These are phyloP conservation scores for Byssoonygena ceratinophila DNA, from an alignment of 2,329 filamentous ascomycete genomes.

Conservation along the genomic window DNA sequence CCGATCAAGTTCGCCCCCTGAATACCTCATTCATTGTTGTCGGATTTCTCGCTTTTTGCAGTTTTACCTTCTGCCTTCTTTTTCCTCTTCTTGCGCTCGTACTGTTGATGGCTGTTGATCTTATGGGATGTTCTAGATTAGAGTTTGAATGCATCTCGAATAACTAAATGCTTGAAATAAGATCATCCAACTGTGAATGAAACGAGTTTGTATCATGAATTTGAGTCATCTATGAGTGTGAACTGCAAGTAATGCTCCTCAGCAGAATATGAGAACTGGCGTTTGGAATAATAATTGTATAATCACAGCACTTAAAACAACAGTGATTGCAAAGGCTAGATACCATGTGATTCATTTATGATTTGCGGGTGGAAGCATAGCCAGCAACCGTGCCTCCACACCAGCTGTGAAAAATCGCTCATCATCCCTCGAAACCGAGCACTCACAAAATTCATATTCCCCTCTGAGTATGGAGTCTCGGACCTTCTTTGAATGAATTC, in stretches of 20 bases:
- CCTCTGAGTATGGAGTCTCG: conserved; percentile 16
- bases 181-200: neutral
- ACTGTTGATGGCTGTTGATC: neutral
- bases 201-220: neutral
- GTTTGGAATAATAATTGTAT: neutral
- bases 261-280: neutral
- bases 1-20: neutral
- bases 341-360: conserved; percentile 3
- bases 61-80: neutral
- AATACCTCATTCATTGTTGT: neutral
- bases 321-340: neutral
- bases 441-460: conserved; percentile 14
- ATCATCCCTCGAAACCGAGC: conserved; percentile 15
- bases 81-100: neutral
- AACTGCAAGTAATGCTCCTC: neutral
- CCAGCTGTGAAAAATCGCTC: conserved; percentile 14
- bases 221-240: neutral
- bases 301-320: neutral
- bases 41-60: neutral
- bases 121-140: neutral
- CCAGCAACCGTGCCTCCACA: conserved; percentile 14
- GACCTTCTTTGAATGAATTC: conserved; percentile 18
- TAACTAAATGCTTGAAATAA: neutral
- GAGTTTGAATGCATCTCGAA: neutral
- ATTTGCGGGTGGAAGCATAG: conserved; percentile 13